Percentiles rank a stretch among this genome's conserved stretches.
These are phyloP conservation scores for Hymenoscyphus repandus DNA, from an alignment of 2,329 filamentous ascomycete species.

Conservation along the genomic window DNA sequence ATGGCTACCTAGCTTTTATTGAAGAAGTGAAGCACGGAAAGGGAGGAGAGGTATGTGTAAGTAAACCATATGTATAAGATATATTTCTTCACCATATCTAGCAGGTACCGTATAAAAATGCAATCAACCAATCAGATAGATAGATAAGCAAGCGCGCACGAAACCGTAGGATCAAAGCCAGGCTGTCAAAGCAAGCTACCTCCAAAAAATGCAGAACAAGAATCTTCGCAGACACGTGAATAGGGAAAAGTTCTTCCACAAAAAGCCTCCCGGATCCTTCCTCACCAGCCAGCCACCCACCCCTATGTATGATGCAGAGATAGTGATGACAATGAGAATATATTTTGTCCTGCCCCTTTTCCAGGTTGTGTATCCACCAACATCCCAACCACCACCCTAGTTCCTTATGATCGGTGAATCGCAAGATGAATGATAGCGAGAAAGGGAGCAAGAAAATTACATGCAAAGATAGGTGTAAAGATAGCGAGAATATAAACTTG, in stretches of 20 bases:
- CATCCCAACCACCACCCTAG: neutral
- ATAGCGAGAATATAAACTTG: neutral
- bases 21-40: no score
- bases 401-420: neutral
- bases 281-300: neutral
- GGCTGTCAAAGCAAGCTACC: neutral
- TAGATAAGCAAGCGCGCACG: no score
- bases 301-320: neutral
- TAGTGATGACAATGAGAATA: neutral
- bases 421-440: neutral
- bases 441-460: neutral
- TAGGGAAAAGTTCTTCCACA: no score
- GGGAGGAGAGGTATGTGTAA: no score
- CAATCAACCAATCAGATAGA: no score
- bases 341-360: conserved; percentile 1
- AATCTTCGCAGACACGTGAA: neutral
- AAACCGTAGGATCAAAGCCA: neutral
- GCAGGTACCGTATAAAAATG: no score
- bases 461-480: neutral
- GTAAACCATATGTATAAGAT: no score
- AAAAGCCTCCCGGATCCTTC: no score
- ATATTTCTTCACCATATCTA: no score
- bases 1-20: no score
- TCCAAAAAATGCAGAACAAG: neutral
- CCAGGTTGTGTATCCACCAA: neutral